phyloP scores from a whole-genome alignment of 495 filamentous ascomycete genomes.

The Extremus antarcticus region DNA sequence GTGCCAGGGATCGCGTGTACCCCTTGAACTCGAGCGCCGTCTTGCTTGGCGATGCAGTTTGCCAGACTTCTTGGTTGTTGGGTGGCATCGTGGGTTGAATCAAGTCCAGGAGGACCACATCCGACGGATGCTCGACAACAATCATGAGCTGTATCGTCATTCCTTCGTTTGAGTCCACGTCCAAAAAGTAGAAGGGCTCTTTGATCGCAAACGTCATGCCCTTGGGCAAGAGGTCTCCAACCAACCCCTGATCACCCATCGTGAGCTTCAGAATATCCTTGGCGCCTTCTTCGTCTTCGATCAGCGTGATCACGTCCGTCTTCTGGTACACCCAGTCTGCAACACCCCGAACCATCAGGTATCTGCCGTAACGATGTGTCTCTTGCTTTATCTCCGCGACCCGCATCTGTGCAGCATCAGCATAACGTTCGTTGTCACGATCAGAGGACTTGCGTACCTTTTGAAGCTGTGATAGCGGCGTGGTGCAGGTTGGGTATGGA shows the following conservation, averaged over 20 bases:
- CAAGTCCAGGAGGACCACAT: not conserved
- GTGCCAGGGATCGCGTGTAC: not conserved
- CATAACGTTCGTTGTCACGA: not conserved
- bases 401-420: not conserved
- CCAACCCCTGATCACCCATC: not conserved
- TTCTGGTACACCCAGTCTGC: not conserved
- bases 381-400: not conserved
- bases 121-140: not conserved
- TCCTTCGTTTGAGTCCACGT: no score
- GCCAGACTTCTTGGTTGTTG: not conserved
- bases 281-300: not conserved
- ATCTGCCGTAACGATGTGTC: not conserved
- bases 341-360: not conserved
- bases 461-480: not conserved
- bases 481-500: not conserved
- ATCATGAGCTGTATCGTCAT: no score
- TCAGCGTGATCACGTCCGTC: not conserved
- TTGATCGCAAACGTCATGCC: not conserved
- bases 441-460: not conserved
- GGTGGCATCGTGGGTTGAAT: not conserved
- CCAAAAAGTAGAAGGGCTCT: not conserved
- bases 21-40: not conserved
- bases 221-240: not conserved
- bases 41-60: not conserved
- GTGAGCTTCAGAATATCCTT: not conserved